Base-by-base conservation (phyloP, 1,284 basidiomycete genomes). In the Leucoagaricus sp. region DNA sequence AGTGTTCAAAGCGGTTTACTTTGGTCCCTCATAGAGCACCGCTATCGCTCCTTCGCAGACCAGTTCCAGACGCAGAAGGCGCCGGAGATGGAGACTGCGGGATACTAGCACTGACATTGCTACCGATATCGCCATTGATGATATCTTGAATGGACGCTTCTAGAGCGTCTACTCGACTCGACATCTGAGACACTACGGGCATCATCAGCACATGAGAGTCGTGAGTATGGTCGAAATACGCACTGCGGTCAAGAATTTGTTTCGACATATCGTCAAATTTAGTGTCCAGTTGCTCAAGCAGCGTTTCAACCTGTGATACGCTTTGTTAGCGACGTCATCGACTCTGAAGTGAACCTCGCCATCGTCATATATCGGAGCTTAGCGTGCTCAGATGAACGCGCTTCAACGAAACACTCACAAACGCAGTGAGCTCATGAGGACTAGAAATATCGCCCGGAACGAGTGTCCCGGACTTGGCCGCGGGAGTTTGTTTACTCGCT, bases 221-320 rank as follows among this genome's bases (percentile, higher is more conserved):
- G 36, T 36, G 31, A 8, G 8, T 55, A 51, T 77, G 23, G 3
- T 1, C n/a, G 10, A 41, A 55, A 13, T 21, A 64, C 87, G 62
- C 67, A 93, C 90, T 92, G 61, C 89, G 80, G 56, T 92, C 89
- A 49, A 93, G 78, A 61, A 93, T 89, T 68, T 91, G 87, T 15
- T 75, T 75, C 40, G 91, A 92, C 90, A 92, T 93, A 53, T 90
- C 87, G 62, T 93, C 89, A 65, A 93, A 93, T 62, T 90, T 91
- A 41, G 80, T 61, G 63, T 93, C 91, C 19, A 93, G 76, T 64
- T 91, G 86, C 64, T 89, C 89, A 8, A 93, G 72, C 31, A 93
- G 72, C 8, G 81, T 85, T 72, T 93, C 90, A 13, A 93, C 90
- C 90, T 93, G 59, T 28, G 19, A 31, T 26, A 41, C 41, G 15